phyloP scores from a whole-genome alignment of 805 yeast genomes.

The Yueomyces sp. region DNA sequence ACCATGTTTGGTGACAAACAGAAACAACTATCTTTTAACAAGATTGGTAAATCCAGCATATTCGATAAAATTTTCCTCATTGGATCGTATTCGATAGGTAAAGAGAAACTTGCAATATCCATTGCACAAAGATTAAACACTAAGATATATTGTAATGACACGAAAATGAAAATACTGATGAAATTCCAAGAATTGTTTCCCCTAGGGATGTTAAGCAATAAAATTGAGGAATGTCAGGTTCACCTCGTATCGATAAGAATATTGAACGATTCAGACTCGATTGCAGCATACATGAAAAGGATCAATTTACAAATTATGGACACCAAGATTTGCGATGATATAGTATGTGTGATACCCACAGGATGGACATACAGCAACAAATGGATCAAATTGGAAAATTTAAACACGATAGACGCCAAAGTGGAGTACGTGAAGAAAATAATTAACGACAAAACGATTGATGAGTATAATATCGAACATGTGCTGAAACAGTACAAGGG shows the following conservation, averaged over 20 bases:
- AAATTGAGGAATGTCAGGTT: conserved; percentile 38
- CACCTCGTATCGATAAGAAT: conserved; percentile 66
- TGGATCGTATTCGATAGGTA: conserved; percentile 89
- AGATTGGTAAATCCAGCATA: conserved; percentile 1
- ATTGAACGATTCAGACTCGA: conserved; percentile 25
- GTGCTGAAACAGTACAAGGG: conserved; percentile 22
- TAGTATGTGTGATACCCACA: conserved; percentile 73
- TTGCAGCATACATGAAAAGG: conserved; percentile 16
- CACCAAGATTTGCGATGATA: conserved; percentile 11
- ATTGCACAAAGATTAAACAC: conserved; percentile 40
- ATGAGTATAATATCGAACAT: conserved; percentile 7
- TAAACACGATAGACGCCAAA: conserved; percentile 7
- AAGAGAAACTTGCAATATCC: conserved; percentile 68
- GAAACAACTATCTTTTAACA: conserved; percentile 17
- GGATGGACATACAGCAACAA: conserved; percentile 64
- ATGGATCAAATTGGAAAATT: conserved; percentile 5
- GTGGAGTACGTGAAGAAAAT: conserved; percentile 6
- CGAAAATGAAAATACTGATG: conserved; percentile 31
- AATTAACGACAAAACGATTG: conserved; percentile 4
- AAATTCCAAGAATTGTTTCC: conserved; percentile 34
- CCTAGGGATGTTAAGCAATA: conserved; percentile 30
- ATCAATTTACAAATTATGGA: neutral
- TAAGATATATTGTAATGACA: conserved; percentile 33
- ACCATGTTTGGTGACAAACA: conserved; percentile 11
- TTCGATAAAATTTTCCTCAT: conserved; percentile 27